Conservation (phyloP, 257 asterid species). For the Nicotiana tomentosiformis region DNA sequence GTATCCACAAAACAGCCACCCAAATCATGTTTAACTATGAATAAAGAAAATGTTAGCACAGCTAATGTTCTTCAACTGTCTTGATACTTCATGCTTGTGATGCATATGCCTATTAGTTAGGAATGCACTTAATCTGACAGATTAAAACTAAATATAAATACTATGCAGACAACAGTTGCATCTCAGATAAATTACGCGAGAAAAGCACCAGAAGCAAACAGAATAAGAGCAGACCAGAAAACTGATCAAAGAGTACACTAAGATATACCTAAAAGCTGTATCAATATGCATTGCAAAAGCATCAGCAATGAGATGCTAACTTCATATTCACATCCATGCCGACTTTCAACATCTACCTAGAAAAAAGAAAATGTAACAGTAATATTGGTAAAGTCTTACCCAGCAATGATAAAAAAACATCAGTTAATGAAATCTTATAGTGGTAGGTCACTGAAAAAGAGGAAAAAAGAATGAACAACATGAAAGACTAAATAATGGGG, state of each 20-base stretch:
- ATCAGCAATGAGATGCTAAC: neutral
- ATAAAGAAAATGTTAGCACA: neutral
- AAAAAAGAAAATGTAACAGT: neutral
- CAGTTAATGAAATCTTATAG: neutral
- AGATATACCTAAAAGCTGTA: neutral
- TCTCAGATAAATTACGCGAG: neutral
- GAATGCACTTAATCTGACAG: neutral
- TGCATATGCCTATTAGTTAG: neutral
- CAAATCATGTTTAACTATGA: neutral
- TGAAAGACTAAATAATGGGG: neutral
- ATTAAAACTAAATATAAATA: neutral
- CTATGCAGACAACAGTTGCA: too few relatives aligned
- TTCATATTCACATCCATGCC: neutral
- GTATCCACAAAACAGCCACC: neutral
- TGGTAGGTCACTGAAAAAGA: neutral
- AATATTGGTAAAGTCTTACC: neutral
- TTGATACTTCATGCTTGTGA: neutral
- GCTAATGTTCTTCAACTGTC: neutral
- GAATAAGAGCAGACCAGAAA: neutral
- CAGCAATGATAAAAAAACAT: neutral
- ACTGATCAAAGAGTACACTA: neutral
- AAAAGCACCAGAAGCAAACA: neutral
- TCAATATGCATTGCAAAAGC: neutral
- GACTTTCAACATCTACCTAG: neutral
- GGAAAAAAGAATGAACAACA: neutral